A percentile compares a stretch with the other conserved stretches of the same genome.
Conservation (phyloP, 2,329 filamentous ascomycete genomes). For the Nannizziopsis arthrosporioides region DNA sequence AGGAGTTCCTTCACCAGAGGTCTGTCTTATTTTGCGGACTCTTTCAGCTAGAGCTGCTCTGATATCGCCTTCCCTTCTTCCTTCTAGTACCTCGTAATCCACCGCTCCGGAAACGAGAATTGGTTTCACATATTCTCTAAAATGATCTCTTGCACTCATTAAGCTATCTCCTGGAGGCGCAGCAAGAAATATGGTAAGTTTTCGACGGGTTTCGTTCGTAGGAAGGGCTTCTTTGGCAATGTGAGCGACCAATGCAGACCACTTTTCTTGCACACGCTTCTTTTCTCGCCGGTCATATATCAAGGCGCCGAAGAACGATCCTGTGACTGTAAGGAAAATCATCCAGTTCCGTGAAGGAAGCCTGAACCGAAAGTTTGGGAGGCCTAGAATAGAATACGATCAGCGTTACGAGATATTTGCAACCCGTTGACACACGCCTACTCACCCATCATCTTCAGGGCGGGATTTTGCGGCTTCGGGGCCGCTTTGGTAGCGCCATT, state of each 20-base stretch:
- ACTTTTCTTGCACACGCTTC: slow-evolving; percentile 71
- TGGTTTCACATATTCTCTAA: slow-evolving; percentile 90
- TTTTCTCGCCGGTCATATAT: slow-evolving; percentile 91
- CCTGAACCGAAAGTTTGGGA: slow-evolving; percentile 70
- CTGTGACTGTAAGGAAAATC: slow-evolving; percentile 77
- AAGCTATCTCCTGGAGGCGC: slow-evolving; percentile 79
- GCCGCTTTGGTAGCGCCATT: slow-evolving; percentile 13
- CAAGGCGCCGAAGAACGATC: slow-evolving; percentile 65
- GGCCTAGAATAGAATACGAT: slow-evolving; percentile 40
- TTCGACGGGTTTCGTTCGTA: slow-evolving; percentile 63
- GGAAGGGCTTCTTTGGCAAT: slow-evolving; percentile 66
- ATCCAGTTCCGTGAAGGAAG: slow-evolving; percentile 95
- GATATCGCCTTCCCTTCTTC: slow-evolving; percentile 82
- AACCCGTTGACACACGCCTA: not conserved
- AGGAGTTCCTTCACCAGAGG: slow-evolving; percentile 46
- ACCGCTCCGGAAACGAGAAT: slow-evolving; percentile 77
- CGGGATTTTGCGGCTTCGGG: slow-evolving; percentile 17
- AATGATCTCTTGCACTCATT: slow-evolving; percentile 79
- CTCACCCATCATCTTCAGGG: slow-evolving; percentile 16
- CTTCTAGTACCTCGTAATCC: slow-evolving; percentile 94
- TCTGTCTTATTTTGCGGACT: slow-evolving; percentile 56
- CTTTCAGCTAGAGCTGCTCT: slow-evolving; percentile 75
- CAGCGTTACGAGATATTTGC: not conserved
- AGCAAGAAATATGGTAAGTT: slow-evolving; percentile 73
- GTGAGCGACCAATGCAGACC: slow-evolving; percentile 74